Evolutionary conservation across 371 early-diverging fungal species (phyloP), one percentile per base, ranked within the genome.

Genomic region (Actinomucor elegans): DNA sequence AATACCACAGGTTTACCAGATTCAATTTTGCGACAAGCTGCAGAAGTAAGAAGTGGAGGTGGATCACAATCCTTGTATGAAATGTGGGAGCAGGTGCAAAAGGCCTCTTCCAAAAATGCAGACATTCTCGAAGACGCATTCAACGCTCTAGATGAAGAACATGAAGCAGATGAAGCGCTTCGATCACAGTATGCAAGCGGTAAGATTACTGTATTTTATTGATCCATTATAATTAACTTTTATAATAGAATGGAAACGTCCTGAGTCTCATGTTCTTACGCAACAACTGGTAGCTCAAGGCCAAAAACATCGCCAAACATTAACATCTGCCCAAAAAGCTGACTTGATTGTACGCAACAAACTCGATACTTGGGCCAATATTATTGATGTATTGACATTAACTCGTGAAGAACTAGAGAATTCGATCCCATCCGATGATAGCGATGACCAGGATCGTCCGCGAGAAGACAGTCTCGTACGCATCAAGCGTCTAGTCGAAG

Each of bases 11-110:
- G 91, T 0, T 47, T 94, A 20, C 94, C 94, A 14, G 80, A 81
- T 3, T 61, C 77, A 1, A 61, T 94, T 4, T 36, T 90, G 6
- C 55, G 71, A 21, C 86, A 87, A 34, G 83, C 91, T 4, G 84
- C 84, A 10, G 92, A 94, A 58, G 79, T 93, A n/a, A 75, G 85
- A 29, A 59, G 70, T 0, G 81, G 81, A 26, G 91, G 92, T 12
- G 92, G 93, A 0, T 70, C 79, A 3, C 61, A 66, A 12, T 64
- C 70, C 1, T 58, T 94, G 9, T 78, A 88, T 41, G 78, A 79
- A 5, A 68, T 83, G 69, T 73, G 82, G 52, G 85, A 84, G 8
- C 77, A 73, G 1, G 82, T 92, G 7, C 69, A 74, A 40, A 73
- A 70, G 7, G 67, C 81, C 3, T 79, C 84, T 3, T 64, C 66